These are phyloP conservation scores for Fraxinus cuspidata DNA, from an alignment of 257 asterid genomes.

Conservation along the genomic window DNA sequence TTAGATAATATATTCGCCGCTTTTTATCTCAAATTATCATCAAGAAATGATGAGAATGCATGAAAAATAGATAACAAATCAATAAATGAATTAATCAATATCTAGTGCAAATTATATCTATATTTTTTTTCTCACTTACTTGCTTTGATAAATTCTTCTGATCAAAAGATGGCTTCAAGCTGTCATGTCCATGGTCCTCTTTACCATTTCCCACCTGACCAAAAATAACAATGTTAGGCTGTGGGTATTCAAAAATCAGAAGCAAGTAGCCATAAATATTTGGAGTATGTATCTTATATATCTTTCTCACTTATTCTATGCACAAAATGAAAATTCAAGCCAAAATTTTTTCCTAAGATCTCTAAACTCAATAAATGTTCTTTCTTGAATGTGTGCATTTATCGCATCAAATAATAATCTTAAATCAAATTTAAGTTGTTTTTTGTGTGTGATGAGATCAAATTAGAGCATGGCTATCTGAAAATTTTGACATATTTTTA, in stretches of 20 bases:
- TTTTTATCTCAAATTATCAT: background rate
- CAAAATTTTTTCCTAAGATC: no score
- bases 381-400: background rate
- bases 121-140: constrained; percentile 27
- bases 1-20: no score
- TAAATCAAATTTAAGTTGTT: no score
- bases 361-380: background rate
- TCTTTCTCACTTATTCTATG: background rate
- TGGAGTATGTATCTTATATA: no score
- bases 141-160: constrained; percentile 30
- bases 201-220: constrained; percentile 47
- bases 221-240: background rate
- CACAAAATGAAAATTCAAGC: no score
- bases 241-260: background rate
- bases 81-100: background rate
- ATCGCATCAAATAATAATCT: background rate
- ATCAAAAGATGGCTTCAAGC: constrained; percentile 32
- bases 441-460: background rate
- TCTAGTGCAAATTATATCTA: background rate
- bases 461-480: background rate
- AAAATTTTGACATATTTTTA: background rate
- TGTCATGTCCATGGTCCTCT: constrained; percentile 28
- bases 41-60: background rate
- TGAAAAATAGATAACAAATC: background rate
- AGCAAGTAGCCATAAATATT: background rate